phyloP scores from a whole-genome alignment of 257 asterid species.

The Nicotiana undulata region DNA sequence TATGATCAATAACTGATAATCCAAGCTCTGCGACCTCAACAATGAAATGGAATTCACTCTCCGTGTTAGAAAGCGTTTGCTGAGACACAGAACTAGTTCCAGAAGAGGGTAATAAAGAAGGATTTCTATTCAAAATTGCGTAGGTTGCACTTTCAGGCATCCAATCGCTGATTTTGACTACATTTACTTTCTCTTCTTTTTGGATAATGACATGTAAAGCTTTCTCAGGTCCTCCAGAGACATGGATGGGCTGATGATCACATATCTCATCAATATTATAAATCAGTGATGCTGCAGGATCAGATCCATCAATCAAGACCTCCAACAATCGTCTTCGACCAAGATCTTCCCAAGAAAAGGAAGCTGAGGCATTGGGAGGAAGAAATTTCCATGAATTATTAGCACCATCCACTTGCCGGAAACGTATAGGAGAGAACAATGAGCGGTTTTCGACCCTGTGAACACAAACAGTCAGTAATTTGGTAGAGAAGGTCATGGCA shows the following conservation, averaged over 20 bases:
- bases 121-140: constrained; percentile 34
- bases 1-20: constrained; percentile 86
- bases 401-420: constrained; percentile 84
- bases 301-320: constrained; percentile 67
- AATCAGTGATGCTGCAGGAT: constrained; percentile 49
- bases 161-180: constrained; percentile 88
- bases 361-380: constrained; percentile 72
- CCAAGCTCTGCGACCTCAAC: constrained; percentile 96
- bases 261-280: constrained; percentile 82
- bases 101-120: constrained; percentile 37
- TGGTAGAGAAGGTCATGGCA: not conserved
- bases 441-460: constrained; percentile 93
- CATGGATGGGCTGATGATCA: constrained; percentile 74
- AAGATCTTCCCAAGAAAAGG: constrained; percentile 96
- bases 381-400: constrained; percentile 72
- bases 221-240: constrained; percentile 52
- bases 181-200: constrained; percentile 87
- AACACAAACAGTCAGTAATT: constrained; percentile 20
- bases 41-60: constrained; percentile 76
- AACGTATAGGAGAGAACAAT: constrained; percentile 60
- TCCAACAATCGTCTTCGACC: constrained; percentile 69
- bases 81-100: constrained; percentile 41
- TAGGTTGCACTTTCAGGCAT: constrained; percentile 54
- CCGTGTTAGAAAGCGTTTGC: constrained; percentile 41
- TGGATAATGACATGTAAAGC: constrained; percentile 58